Percentiles rank a stretch among this genome's conserved stretches.
Evolutionary conservation across 371 early-diverging fungal genomes (phyloP).

Genomic region (Rhizopus stolonifer): DNA sequence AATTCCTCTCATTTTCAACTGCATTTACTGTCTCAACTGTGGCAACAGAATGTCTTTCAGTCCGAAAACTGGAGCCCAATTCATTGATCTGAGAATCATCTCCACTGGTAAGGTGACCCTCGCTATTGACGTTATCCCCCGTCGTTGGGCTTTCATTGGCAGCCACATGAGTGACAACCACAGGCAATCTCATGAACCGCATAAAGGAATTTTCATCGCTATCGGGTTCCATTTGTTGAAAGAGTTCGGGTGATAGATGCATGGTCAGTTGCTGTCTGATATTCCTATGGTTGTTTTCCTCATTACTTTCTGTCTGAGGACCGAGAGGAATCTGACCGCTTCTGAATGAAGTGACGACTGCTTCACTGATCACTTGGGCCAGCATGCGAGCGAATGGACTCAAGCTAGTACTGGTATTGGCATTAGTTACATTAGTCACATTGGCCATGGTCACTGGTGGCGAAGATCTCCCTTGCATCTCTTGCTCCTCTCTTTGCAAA

Average conservation of each 20-base stretch:
- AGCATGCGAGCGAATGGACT: slow-evolving; percentile 25
- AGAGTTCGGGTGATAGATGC: slow-evolving; percentile 24
- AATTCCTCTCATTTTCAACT: no score
- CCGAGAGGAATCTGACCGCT: slow-evolving; percentile 13
- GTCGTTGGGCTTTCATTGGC: slow-evolving; percentile 1
- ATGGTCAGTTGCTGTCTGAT: slow-evolving; percentile 19
- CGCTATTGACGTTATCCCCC: background rate
- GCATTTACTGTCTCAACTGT: no score
- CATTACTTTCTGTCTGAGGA: background rate
- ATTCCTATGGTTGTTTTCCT: background rate
- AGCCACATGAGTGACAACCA: slow-evolving; percentile 10
- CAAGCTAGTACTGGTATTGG: background rate
- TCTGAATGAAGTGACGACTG: slow-evolving; percentile 19
- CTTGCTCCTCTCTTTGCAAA: background rate
- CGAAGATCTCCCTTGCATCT: background rate
- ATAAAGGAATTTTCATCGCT: slow-evolving; percentile 21
- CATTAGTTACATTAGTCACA: background rate
- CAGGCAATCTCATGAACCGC: slow-evolving; percentile 21
- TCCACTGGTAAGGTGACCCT: background rate
- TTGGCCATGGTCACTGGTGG: background rate
- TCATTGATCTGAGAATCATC: background rate
- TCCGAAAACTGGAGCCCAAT: no score
- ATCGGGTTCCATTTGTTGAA: slow-evolving; percentile 24
- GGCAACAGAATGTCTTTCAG: background rate
- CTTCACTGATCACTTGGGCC: slow-evolving; percentile 23